A percentile compares a stretch with the other conserved stretches of the same genome.
phyloP scores from a whole-genome alignment of 805 yeast species.

The Candida orba region DNA sequence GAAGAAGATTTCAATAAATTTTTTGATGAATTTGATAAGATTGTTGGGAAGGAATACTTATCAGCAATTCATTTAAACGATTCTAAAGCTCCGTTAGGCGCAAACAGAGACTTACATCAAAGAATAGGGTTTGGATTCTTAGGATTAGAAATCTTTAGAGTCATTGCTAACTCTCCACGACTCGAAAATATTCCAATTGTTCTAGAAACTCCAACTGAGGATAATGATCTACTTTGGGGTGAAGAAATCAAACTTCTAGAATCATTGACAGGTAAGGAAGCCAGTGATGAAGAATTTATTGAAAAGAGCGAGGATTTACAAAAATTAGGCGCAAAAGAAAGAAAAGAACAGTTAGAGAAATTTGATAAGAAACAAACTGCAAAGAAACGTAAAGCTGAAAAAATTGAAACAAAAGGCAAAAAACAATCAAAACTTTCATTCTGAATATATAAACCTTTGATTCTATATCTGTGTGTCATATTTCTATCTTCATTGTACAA shows the following conservation, averaged over 20 bases:
- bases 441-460: too few relatives aligned
- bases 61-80: slow-evolving; percentile 86
- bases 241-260: slow-evolving; percentile 78
- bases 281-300: slow-evolving; percentile 48
- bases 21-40: slow-evolving; percentile 69
- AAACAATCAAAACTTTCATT: slow-evolving; percentile 3
- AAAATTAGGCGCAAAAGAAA: slow-evolving; percentile 55
- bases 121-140: slow-evolving; percentile 82
- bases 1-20: slow-evolving; percentile 52
- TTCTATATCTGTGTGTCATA: too few relatives aligned
- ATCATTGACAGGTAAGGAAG: slow-evolving; percentile 59
- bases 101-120: slow-evolving; percentile 89
- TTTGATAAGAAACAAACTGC: slow-evolving; percentile 46
- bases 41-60: slow-evolving; percentile 69
- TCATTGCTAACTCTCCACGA: slow-evolving; percentile 60
- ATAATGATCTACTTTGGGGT: slow-evolving; percentile 62
- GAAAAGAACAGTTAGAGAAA: slow-evolving; percentile 62
- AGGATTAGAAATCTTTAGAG: slow-evolving; percentile 78
- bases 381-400: slow-evolving; percentile 18
- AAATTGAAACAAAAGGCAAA: slow-evolving; percentile 2
- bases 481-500: too few relatives aligned
- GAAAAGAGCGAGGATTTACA: slow-evolving; percentile 43
- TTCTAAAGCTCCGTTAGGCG: slow-evolving; percentile 88
- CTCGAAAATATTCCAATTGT: slow-evolving; percentile 68
- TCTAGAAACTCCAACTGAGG: slow-evolving; percentile 77